These are phyloP conservation scores for Silybum marianum DNA, from an alignment of 129 eudicot species.

Conservation along the genomic window DNA sequence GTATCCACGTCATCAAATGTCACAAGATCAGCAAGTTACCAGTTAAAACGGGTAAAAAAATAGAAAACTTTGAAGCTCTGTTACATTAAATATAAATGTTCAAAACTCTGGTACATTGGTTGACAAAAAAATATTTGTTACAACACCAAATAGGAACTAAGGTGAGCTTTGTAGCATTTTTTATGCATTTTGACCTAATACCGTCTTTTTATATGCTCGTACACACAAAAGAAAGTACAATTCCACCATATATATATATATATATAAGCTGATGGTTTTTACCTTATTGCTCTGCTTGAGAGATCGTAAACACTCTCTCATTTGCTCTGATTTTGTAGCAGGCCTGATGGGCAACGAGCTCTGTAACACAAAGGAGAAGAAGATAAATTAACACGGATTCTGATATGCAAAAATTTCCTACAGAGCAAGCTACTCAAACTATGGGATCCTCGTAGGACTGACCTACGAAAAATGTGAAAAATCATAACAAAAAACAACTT, in stretches of 20 bases:
- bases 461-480: slow-evolving; percentile 4
- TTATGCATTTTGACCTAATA: neutral
- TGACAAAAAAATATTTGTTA: neutral
- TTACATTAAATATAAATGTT: too few relatives aligned
- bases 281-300: slow-evolving; percentile 87
- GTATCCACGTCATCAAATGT: neutral
- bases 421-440: slow-evolving; percentile 16
- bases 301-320: slow-evolving; percentile 88
- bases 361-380: slow-evolving; percentile 38
- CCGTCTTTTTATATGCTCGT: too few relatives aligned
- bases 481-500: neutral
- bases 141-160: neutral
- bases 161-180: neutral
- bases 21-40: neutral
- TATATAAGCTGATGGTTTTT: slow-evolving; percentile 13
- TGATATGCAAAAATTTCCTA: slow-evolving; percentile 7
- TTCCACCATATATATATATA: neutral
- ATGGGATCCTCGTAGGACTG: neutral
- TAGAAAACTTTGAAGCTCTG: neutral
- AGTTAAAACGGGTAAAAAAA: neutral
- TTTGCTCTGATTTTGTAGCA: slow-evolving; percentile 85
- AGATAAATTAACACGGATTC: neutral
- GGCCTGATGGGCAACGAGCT: slow-evolving; percentile 82
- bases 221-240: neutral
- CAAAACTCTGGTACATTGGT: neutral